Base-by-base conservation (phyloP, 163 green algal species). In the Trebouxiophyceae sp. region DNA sequence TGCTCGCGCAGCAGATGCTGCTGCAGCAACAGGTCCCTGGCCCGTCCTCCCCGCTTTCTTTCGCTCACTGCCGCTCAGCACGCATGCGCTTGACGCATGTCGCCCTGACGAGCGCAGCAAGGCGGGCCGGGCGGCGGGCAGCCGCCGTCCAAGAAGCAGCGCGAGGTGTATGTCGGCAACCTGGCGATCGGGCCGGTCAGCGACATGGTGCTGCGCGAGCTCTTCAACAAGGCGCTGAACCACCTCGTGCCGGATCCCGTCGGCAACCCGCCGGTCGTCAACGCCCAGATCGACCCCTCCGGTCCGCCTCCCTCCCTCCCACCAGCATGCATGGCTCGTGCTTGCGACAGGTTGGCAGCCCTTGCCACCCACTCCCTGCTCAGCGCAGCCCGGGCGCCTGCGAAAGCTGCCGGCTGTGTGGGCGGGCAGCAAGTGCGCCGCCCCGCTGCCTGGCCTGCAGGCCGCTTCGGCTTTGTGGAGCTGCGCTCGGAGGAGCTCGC, bases 401-500 rank as follows among this genome's bases (percentile, higher is more conserved):
- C 19, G 19, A n/a, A 12, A 50, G 12, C 39, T 50, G 39, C 39
- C 39, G 19, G 39, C 39, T 50, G 39, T 50, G 39, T 50, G 19
- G 12, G 19, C 19, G 39, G 12, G 39, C 39, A n/a, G 39, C 12
- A 50, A 50, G 12, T n/a, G 39, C 12, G 12, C 39, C 39, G 12
- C 39, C 19, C 12, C 12, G 39, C 39, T 50, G 39, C 39, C 12
- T n/a, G 39, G 39, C 23, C 22, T 60, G 61, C 69, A 74, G 72
- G 73, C 0, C 84, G 88, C 33, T 97, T 91, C 80, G 86, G 76
- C 1, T 96, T 96, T 77, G 80, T 96, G 56, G 90, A 97, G 81
- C 73, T 95, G 55, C 79, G 84, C 16, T 89, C 76, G 4, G 76
- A 87, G 34, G 85, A 95, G 76, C 76, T 97, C 58, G 83, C 87